Base-by-base conservation (phyloP, 2,329 filamentous ascomycete genomes). In the Zasmidium angulare region DNA sequence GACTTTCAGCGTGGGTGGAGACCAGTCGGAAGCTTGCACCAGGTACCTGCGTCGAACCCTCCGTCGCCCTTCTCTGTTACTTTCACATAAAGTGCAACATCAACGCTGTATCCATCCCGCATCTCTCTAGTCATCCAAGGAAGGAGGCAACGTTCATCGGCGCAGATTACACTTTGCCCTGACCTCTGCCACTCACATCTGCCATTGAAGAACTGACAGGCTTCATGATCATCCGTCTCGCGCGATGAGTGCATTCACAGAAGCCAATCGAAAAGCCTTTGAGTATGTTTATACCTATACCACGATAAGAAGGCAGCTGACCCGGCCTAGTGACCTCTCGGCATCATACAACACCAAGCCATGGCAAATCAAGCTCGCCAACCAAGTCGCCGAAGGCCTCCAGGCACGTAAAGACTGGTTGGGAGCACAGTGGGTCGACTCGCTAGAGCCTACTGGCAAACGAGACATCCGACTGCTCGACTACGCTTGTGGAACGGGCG, bases 401-500 rank as follows among this genome's bases (percentile, higher is more conserved):
- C 63, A 63, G n/a, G 46, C 61, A 1, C 66, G 65, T 23, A 61
- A 63, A 59, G 56, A 65, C 49, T 74, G 71, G 72, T 58, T 74
- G 36, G 68, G 69, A 14, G 63, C 66, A 9, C 54, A 65, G 36
- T 72, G 70, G 68, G 46, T 55, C 20, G 56, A 64, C 19, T 12
- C 58, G 3, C 21, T 53, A 19, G 57, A 62, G 17, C 6, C 46
- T n/a, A 24, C 46, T 3, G 54, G 53, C 23, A 52, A 52, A 17
- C 56, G 61, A 21, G 53, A 67, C 19, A 64, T 70, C 36, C 61
- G 59, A 11, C 65, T 74, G 0, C 66, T 74, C 1, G 72, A 74
- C 63, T 74, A 74, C 56, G 71, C 72, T 14, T 72, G 69, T 46
- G 72, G 72, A 10, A 72, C 72, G 3, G 72, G 72, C n/a, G 59